Evolutionary conservation across 2,329 filamentous ascomycete genomes (phyloP), one percentile per base, ranked within the genome.

Genomic region (Verticillium isaacii): DNA sequence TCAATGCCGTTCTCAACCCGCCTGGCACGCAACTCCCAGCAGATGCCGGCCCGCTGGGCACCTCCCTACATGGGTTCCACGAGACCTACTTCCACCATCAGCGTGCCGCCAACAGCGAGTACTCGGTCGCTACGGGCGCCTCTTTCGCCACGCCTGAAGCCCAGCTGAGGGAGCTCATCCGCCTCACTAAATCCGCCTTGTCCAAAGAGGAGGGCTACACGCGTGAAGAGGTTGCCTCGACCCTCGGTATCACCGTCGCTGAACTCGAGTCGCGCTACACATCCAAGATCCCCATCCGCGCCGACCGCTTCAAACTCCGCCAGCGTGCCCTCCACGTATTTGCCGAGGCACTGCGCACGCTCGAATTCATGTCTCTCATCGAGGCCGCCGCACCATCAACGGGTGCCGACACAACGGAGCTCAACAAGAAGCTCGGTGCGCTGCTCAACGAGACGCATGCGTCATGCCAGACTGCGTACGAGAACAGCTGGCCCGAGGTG

Each of bases 271-370:
- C 85, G 58, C 85, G 87, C 58, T 98, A 92, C 81, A 92, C 93
- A 77, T 91, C 90, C 59, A 90, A 89, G 63, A 97, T 97, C 76
- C 92, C 93, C 1, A 90, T 98, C 8, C 90, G 93, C 39, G 92
- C 93, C 1, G 91, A 95, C 61, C 85, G 83, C 17, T 98, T 98
- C 83, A 91, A 90, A 78, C 86, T 99, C 41, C 88, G 89, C 29
- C 92, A 96, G 75, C 89, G 95, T 50, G 92, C 94, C 0, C 80
- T 93, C 37, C 95, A 99, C 77, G 95, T 97, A 65, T 97, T 95
- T 77, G 86, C 84, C 66, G 95, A 99, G 77, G 93, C 95, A 2
- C 82, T 91, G 32, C 89, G 95, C 14, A 95, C 98, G 15, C 82
- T 95, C 23, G 82, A 88, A 67, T 98, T 98, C 82, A 87, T 92